These are phyloP conservation scores for Oryza longistaminata DNA, from an alignment of 176 grass and related monocot genomes.

Conservation along the genomic window DNA sequence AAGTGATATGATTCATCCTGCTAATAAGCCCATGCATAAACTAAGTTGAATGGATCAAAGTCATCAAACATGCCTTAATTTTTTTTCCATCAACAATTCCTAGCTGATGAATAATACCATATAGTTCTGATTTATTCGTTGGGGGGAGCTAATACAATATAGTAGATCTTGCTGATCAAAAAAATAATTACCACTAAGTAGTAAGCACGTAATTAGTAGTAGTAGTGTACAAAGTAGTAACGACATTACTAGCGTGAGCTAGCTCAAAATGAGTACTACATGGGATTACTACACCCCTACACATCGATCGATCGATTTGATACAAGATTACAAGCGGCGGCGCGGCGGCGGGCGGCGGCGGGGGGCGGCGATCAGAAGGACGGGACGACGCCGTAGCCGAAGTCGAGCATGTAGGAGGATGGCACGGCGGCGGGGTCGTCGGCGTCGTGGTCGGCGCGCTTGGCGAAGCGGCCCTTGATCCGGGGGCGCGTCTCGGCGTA, in stretches of 20 bases:
- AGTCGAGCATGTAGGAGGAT: constrained; percentile 62
- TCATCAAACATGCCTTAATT: neutral
- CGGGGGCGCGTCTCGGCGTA: constrained; percentile 87
- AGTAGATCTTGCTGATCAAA: constrained; percentile 2
- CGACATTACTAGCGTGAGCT: constrained; percentile 22
- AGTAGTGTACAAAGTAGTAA: constrained; percentile 28
- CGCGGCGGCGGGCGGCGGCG: neutral
- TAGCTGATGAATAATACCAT: neutral
- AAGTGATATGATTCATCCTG: neutral
- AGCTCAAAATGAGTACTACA: constrained; percentile 34
- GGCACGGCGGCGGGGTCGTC: constrained; percentile 37
- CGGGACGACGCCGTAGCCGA: constrained; percentile 78
- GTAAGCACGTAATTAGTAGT: neutral
- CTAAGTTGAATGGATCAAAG: neutral
- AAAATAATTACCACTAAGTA: neutral
- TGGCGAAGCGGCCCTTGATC: constrained; percentile 91
- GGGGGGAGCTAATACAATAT: neutral
- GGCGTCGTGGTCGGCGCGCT: constrained; percentile 48
- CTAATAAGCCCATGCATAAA: neutral
- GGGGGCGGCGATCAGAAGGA: constrained; percentile 41
- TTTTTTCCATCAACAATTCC: neutral
- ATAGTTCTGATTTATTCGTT: neutral
- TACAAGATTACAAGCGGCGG: neutral
- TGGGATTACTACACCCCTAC: constrained; percentile 29
- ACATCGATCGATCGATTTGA: neutral